These are phyloP conservation scores for Podosphaera leucotricha DNA, from an alignment of 2,329 filamentous ascomycete species.

Conservation along the genomic window DNA sequence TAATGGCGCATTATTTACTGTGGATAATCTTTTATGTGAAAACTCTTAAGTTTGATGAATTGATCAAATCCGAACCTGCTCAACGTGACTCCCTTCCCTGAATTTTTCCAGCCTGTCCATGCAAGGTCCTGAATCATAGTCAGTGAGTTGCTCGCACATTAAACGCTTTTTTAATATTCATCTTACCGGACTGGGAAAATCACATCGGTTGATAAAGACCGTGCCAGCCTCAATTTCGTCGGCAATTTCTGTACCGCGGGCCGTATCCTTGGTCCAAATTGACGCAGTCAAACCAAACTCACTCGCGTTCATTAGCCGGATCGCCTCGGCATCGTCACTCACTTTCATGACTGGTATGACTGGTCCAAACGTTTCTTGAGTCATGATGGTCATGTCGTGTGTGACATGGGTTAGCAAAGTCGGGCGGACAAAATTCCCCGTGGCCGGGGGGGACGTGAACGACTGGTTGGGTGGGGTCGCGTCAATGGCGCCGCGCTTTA, in stretches of 20 bases:
- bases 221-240: constrained; percentile 77
- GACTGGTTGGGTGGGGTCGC: constrained; percentile 61
- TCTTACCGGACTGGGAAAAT: constrained; percentile 76
- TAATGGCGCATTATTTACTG: too few relatives aligned
- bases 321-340: constrained; percentile 53
- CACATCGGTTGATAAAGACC: constrained; percentile 85
- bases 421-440: constrained; percentile 74
- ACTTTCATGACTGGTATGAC: constrained; percentile 83
- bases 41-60: constrained; percentile 91
- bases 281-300: constrained; percentile 89
- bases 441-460: constrained; percentile 47
- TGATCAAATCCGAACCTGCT: constrained; percentile 84
- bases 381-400: constrained; percentile 75
- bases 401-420: constrained; percentile 58
- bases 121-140: constrained; percentile 51
- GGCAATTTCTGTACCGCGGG: constrained; percentile 49
- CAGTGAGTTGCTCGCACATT: constrained; percentile 8
- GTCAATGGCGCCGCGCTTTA: constrained; percentile 64
- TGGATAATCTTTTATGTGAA: constrained; percentile 62
- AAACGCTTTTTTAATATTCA: not conserved
- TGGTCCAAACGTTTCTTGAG: constrained; percentile 83
- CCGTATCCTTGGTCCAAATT: constrained; percentile 82
- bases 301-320: constrained; percentile 79
- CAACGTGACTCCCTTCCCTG: constrained; percentile 72
- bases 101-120: constrained; percentile 98